These are phyloP conservation scores for Berkeleyomyces basicola DNA, from an alignment of 2,329 filamentous ascomycete genomes.

Conservation along the genomic window DNA sequence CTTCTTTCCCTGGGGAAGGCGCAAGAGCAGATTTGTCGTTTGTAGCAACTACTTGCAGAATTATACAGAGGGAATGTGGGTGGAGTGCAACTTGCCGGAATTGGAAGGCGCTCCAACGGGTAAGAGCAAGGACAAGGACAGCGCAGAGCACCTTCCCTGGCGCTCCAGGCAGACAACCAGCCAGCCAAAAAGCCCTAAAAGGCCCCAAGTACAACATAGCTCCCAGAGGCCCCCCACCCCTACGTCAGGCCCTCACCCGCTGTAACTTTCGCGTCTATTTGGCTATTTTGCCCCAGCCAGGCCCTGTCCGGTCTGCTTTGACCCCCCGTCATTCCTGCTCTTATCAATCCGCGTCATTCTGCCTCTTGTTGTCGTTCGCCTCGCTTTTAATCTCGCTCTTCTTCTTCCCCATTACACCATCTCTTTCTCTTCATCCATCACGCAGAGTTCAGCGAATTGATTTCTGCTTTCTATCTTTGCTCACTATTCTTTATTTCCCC, in stretches of 20 bases:
- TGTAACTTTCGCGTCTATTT: neutral
- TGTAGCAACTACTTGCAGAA: neutral
- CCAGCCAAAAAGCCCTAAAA: neutral
- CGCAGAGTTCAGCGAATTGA: slow-evolving; percentile 3
- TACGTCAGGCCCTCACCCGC: neutral
- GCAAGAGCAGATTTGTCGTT: neutral
- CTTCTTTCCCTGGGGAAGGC: neutral
- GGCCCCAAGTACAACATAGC: neutral
- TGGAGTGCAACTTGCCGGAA: neutral
- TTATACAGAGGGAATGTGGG: neutral
- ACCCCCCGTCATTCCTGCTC: neutral
- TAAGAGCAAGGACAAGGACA: neutral
- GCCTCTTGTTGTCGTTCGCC: neutral
- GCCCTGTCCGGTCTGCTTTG: neutral
- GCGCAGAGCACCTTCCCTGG: neutral
- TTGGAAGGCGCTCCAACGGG: neutral
- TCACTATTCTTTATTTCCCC: slow-evolving; percentile 1
- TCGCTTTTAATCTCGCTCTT: neutral
- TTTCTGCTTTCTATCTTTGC: neutral
- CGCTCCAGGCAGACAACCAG: neutral
- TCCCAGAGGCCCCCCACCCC: neutral
- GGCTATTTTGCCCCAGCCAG: neutral
- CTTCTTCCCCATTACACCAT: slow-evolving; percentile 1
- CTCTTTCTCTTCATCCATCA: slow-evolving; percentile 8
- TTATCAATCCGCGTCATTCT: slow-evolving; percentile 1